phyloP scores from a whole-genome alignment of 192 early-diverging fungal genomes.

The Oehlia diaphana region DNA sequence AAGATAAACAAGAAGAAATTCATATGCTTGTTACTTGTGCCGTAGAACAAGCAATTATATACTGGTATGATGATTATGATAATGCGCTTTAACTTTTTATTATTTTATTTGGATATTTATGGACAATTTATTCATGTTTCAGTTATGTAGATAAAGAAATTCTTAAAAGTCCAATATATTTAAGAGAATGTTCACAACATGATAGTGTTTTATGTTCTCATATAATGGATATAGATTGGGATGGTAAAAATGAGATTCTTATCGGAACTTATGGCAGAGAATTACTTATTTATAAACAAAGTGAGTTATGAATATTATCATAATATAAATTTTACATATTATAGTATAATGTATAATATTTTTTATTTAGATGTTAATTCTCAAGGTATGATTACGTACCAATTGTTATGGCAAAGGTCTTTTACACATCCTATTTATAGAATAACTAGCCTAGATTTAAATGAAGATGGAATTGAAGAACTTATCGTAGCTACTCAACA shows the following conservation, averaged over 20 bases:
- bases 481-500: slow-evolving; percentile 54
- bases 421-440: slow-evolving; percentile 59
- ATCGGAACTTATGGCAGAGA: slow-evolving; percentile 62
- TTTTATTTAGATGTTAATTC: not conserved
- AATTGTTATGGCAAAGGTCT: slow-evolving; percentile 52
- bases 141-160: slow-evolving; percentile 47
- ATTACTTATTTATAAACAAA: slow-evolving; percentile 56
- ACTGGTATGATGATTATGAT: slow-evolving; percentile 39
- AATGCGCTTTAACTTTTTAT: not conserved
- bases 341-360: no score
- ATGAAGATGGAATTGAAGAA: slow-evolving; percentile 56
- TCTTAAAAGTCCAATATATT: slow-evolving; percentile 37
- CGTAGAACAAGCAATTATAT: slow-evolving; percentile 54
- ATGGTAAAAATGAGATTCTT: slow-evolving; percentile 54
- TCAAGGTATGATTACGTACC: slow-evolving; percentile 1
- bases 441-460: slow-evolving; percentile 49
- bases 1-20: slow-evolving; percentile 27
- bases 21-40: slow-evolving; percentile 58
- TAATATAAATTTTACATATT: not conserved
- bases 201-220: slow-evolving; percentile 59
- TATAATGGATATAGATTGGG: slow-evolving; percentile 62
- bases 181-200: slow-evolving; percentile 51
- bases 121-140: not conserved
- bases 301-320: slow-evolving; percentile 15
- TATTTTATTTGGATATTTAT: not conserved